A percentile compares a stretch with the other conserved stretches of the same genome.
These are phyloP conservation scores for Anthracocystis panici-leucophaei DNA, from an alignment of 1,284 basidiomycete genomes.

Conservation along the genomic window DNA sequence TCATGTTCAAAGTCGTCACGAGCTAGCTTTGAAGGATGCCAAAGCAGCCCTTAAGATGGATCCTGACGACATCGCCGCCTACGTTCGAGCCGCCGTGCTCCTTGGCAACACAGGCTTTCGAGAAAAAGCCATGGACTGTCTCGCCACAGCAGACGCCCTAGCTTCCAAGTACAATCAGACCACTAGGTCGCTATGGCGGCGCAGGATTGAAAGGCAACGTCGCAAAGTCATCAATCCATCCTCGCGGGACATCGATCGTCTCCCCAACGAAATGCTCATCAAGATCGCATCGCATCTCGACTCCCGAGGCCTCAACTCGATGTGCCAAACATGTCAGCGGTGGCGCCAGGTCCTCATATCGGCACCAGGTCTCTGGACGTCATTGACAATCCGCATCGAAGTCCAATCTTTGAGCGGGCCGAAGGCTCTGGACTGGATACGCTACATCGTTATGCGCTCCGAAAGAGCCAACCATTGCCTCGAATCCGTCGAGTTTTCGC, in stretches of 20 bases:
- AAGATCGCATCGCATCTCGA: conserved; percentile 17
- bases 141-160: conserved; percentile 15
- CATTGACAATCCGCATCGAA: neutral
- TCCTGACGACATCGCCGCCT: conserved; percentile 23
- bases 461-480: conserved; percentile 17
- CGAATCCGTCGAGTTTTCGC: conserved; percentile 7
- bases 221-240: neutral
- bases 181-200: conserved; percentile 4
- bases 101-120: conserved; percentile 14
- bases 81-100: conserved; percentile 29
- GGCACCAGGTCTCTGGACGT: conserved; percentile 9
- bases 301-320: neutral
- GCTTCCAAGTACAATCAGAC: conserved; percentile 5
- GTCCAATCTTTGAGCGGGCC: neutral
- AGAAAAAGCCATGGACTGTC: conserved; percentile 21
- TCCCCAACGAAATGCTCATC: conserved; percentile 25
- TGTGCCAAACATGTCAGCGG: conserved; percentile 21
- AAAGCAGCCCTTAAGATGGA: conserved; percentile 35
- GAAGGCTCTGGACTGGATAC: conserved; percentile 8
- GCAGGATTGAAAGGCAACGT: conserved; percentile 28
- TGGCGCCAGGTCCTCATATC: conserved; percentile 20
- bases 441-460: conserved; percentile 8
- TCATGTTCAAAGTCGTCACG: conserved; percentile 4
- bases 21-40: conserved; percentile 37
- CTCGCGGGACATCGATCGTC: neutral